A percentile compares a stretch with the other conserved stretches of the same genome.
Conservation (phyloP, 495 filamentous ascomycete genomes). For the Penicillium antarcticum region DNA sequence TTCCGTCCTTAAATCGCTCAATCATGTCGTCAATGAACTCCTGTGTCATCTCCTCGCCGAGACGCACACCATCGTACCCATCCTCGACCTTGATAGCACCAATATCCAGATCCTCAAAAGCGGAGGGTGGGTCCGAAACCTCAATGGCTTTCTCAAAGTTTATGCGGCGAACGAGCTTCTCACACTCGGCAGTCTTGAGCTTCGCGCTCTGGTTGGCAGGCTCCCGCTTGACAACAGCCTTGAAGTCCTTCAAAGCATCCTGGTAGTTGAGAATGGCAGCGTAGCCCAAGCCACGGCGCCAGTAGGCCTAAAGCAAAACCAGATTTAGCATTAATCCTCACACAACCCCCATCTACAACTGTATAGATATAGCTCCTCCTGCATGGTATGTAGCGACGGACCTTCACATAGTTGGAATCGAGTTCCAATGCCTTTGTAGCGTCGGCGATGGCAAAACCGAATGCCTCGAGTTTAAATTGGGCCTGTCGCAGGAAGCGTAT, state of each 20-base stretch:
- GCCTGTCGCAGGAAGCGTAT: constrained; percentile 49
- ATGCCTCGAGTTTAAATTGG: constrained; percentile 92
- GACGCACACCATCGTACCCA: constrained; percentile 76
- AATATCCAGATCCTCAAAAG: constrained; percentile 84
- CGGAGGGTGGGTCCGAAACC: constrained; percentile 84
- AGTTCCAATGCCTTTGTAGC: constrained; percentile 92
- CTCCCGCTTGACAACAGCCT: constrained; percentile 79
- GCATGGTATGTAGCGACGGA: constrained; percentile 26
- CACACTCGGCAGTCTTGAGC: constrained; percentile 83
- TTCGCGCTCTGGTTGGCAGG: constrained; percentile 87
- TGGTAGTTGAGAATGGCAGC: constrained; percentile 83
- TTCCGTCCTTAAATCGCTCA: constrained; percentile 89
- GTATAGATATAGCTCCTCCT: neutral
- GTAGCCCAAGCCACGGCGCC: constrained; percentile 86
- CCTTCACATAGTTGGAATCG: constrained; percentile 84
- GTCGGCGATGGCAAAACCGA: constrained; percentile 87
- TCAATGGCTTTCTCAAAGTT: constrained; percentile 96
- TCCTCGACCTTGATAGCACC: constrained; percentile 78
- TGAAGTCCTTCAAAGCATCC: constrained; percentile 90
- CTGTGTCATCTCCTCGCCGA: constrained; percentile 85
- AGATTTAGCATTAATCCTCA: constrained; percentile 2
- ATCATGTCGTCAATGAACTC: constrained; percentile 98
- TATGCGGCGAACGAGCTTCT: constrained; percentile 84
- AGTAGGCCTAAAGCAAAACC: constrained; percentile 69
- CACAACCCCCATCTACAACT: neutral